Conservation (phyloP, 306 rosid genomes). For the Lupinus albus region DNA sequence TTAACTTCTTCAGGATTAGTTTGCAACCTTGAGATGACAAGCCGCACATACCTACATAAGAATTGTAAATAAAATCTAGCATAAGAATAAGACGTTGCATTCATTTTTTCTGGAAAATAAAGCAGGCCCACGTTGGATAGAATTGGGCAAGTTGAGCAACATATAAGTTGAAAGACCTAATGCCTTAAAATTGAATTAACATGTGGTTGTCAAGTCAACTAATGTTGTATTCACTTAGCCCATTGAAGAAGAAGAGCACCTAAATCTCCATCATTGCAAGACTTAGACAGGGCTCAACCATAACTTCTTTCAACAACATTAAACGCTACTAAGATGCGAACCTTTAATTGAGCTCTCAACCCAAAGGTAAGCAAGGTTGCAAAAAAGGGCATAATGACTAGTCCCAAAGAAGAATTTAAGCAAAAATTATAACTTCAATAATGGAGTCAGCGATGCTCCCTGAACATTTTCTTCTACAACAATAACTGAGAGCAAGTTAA, state of each 20-base stretch:
- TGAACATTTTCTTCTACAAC: constrained; percentile 3
- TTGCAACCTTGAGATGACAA: constrained; percentile 64
- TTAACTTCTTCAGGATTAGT: constrained; percentile 66
- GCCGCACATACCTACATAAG: constrained; percentile 81
- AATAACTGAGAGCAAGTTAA: constrained; percentile 13
- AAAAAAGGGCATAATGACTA: constrained; percentile 13
- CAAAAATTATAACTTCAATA: background rate
- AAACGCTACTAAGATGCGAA: constrained; percentile 12
- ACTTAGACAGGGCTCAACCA: no score
- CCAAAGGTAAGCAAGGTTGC: constrained; percentile 1
- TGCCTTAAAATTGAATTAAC: no score
- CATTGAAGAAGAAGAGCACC: no score
- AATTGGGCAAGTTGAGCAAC: no score
- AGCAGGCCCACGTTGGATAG: no score
- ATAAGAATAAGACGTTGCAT: constrained; percentile 12
- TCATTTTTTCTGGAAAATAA: background rate
- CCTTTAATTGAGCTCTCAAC: constrained; percentile 30
- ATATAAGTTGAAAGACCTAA: no score
- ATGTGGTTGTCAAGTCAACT: no score
- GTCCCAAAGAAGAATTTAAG: constrained; percentile 7
- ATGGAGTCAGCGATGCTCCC: background rate
- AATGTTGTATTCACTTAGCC: no score
- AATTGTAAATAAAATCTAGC: constrained; percentile 21
- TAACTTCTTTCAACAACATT: background rate
- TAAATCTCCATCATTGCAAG: no score